Evolutionary conservation across 2,329 filamentous ascomycete species (phyloP).

Genomic region (Podosphaera fusca): DNA sequence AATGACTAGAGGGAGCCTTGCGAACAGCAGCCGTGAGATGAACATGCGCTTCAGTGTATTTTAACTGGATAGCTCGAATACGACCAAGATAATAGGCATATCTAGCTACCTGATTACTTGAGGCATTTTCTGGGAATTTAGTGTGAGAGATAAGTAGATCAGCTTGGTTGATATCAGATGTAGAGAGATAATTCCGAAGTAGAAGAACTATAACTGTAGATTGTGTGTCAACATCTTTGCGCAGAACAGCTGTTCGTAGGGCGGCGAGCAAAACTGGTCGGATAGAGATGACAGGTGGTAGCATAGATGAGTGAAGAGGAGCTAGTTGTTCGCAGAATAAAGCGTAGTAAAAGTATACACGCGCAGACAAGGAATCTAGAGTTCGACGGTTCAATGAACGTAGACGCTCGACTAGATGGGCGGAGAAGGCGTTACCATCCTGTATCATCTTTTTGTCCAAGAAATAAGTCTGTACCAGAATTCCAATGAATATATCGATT

Average conservation of each 20-base stretch:
- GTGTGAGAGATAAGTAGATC: conserved; percentile 91
- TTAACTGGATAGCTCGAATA: conserved; percentile 86
- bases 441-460: conserved; percentile 68
- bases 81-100: conserved; percentile 95
- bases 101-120: conserved; percentile 93
- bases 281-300: conserved; percentile 68
- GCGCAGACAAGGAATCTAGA: conserved; percentile 76
- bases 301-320: conserved; percentile 69
- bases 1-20: conserved; percentile 76
- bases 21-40: conserved; percentile 81
- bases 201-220: conserved; percentile 86
- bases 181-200: conserved; percentile 85
- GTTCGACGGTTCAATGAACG: conserved; percentile 81
- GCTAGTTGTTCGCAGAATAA: conserved; percentile 82
- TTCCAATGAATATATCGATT: conserved; percentile 70
- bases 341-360: conserved; percentile 95
- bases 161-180: conserved; percentile 89
- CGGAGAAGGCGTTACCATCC: conserved; percentile 65
- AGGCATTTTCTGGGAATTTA: conserved; percentile 77
- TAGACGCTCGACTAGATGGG: conserved; percentile 60
- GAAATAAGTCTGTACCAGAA: conserved; percentile 67
- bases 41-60: conserved; percentile 91
- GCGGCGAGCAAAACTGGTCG: conserved; percentile 70
- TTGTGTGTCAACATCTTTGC: conserved; percentile 95
- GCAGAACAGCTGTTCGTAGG: conserved; percentile 79